Base-by-base conservation (phyloP, 768 basidiomycete species). In the Boletus vinaceobasis region DNA sequence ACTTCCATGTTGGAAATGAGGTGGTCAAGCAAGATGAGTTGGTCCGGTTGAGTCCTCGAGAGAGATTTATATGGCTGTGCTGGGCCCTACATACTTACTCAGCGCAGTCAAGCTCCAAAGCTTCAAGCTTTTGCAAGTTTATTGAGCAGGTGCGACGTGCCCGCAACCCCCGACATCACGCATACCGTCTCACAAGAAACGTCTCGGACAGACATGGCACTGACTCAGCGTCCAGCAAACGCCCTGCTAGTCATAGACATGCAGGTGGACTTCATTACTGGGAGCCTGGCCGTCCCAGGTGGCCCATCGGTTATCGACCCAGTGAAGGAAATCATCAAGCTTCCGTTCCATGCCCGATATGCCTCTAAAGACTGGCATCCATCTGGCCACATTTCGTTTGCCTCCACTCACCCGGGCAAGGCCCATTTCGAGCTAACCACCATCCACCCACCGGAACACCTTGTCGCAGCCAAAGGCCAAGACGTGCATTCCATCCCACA, bases 251-350 rank as follows among this genome's bases (percentile, higher is more conserved):
- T 92, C 51, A 74, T 93, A 36, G 91, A 93, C 65, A 79, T 90
- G 69, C 92, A 95, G 67, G 80, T 89, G 64, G 92, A 95, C 68
- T 95, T 95, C 62, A 79, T 92, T 27, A 68, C 73, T 19, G 92
- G 91, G 3, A 78, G 84, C 6, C 81, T 95, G 36, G 84, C 90
- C 3, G 88, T 91, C 13, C 73, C 81, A 2, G 77, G 75, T 19
- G 91, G 82, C 0, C 72, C 77, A 31, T 71, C 74, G 5, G 83
- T 91, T 52, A 70, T 93, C 48, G 74, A 77, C 0, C 65, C 71
- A 8, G 76, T 91, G 44, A 79, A 83, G 60, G 64, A 65, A n/a
- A 76, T 92, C 38, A 76, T 93, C 48, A 62, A 75, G 6, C 72
- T 80, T 19, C 82, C 83, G 10, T 85, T 85, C 66, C 71, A 70